Evolutionary conservation across 140 eudicot species (phyloP).

Genomic region (Cichorium intybus): DNA sequence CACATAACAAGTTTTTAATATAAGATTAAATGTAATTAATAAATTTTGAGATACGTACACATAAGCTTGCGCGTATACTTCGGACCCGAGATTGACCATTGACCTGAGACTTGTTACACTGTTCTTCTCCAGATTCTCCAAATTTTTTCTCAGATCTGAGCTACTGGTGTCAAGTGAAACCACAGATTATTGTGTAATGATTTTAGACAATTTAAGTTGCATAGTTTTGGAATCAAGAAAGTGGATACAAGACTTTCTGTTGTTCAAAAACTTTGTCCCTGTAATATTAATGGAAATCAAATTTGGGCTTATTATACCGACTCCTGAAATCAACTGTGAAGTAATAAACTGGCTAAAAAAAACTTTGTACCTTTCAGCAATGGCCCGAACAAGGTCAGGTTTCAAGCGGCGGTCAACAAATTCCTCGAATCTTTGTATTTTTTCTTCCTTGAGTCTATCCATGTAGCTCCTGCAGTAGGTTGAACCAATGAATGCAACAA

Average conservation of each 20-base stretch:
- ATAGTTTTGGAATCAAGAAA: background rate
- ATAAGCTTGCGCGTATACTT: constrained; percentile 90
- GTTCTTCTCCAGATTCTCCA: constrained; percentile 85
- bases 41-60: constrained; percentile 48
- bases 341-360: background rate
- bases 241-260: constrained; percentile 83
- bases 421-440: constrained; percentile 73
- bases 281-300: constrained; percentile 27
- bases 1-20: background rate
- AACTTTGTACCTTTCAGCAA: constrained; percentile 59
- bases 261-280: constrained; percentile 95
- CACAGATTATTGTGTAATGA: constrained; percentile 1
- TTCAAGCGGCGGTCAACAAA: constrained; percentile 80
- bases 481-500: too few relatives aligned
- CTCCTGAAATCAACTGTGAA: background rate
- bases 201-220: background rate
- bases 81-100: constrained; percentile 90
- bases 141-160: constrained; percentile 68
- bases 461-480: constrained; percentile 34
- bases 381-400: constrained; percentile 84
- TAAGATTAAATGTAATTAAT: background rate
- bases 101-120: constrained; percentile 81
- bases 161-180: constrained; percentile 49
- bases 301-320: background rate
- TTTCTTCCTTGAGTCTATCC: constrained; percentile 57